Evolutionary conservation across 352 stramenopile species (phyloP), one percentile per base, ranked within the genome.

Genomic region (Phytophthora vignae): DNA sequence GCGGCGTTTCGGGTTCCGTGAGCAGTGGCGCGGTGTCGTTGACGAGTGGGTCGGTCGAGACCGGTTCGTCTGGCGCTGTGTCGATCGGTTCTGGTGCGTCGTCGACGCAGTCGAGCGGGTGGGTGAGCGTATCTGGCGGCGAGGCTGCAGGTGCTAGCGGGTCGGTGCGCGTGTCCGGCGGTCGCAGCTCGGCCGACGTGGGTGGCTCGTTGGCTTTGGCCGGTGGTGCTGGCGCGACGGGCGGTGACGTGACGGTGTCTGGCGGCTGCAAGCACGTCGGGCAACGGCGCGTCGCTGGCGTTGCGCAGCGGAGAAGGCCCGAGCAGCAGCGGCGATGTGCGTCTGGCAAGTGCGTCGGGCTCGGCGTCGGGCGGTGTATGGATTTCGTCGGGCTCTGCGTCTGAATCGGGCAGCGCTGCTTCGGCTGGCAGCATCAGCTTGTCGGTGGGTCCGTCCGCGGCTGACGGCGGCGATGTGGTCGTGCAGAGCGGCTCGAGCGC

Each of bases 301-400:
- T 59, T 75, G 68, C 38, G 25, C 22, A 75, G 68, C 38, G 68
- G 68, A 67, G 49, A 74, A 75, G 53, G 68, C 9, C 52, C 27
- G 3, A 64, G 44, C 55, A 62, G 68, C 49, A 38, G 68, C 57
- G 68, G 60, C 27, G 61, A 53, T n/a, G 68, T 70, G 52, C 61
- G 56, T 6, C 56, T 75, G 62, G 48, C 25, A 21, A 74, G 67
- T 67, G 42, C 68, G 22, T 52, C 65, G 29, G 60, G 67, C 10
- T 38, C n/a, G 38, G 48, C 29, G 50, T 74, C 67, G 50, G 67
- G 67, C 49, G 29, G 48, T 14, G 67, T 74, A 17, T 40, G 42
- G 62, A 66, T 75, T 54, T 69, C 52, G 69, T 67, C 57, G 12
- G 69, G 69, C 15, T 68, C 54, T 3, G 54, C 58, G 15, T 63